Evolutionary conservation across 1,284 basidiomycete species (phyloP).

Genomic region (Malassezia equina): DNA sequence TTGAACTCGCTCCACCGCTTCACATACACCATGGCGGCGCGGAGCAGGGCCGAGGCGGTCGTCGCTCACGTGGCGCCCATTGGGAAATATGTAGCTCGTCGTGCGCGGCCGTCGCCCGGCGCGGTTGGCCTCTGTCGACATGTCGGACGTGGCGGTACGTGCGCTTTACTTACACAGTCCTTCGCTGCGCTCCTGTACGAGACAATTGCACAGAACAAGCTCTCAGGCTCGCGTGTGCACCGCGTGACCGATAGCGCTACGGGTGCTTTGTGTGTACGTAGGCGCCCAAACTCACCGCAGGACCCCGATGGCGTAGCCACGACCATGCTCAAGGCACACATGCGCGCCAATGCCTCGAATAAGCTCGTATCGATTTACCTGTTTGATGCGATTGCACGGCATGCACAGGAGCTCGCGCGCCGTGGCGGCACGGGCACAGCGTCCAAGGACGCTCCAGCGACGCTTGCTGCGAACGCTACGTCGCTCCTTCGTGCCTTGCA

Average conservation of each 20-base stretch:
- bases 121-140: neutral
- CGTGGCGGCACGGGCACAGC: conserved; percentile 19
- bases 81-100: neutral
- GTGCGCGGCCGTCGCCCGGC: neutral
- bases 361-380: conserved; percentile 30
- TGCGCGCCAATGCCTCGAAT: conserved; percentile 12
- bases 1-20: conserved; percentile 17
- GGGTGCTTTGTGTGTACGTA: conserved; percentile 17
- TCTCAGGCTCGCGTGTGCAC: conserved; percentile 25
- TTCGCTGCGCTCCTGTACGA: conserved; percentile 19
- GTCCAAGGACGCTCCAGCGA: neutral
- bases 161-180: conserved; percentile 1
- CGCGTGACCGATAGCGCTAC: conserved; percentile 17
- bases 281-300: neutral
- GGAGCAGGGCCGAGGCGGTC: neutral
- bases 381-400: conserved; percentile 27
- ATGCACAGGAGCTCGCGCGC: conserved; percentile 23
- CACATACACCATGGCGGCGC: conserved; percentile 14
- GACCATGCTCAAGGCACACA: conserved; percentile 19
- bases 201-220: conserved; percentile 23
- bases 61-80: conserved; percentile 2
- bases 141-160: conserved; percentile 13
- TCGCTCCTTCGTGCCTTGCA: conserved; percentile 16
- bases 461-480: conserved; percentile 17
- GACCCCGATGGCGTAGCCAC: conserved; percentile 4